These are phyloP conservation scores for Herpetomonas samuelpessoai DNA, from an alignment of 208 protist species.

Conservation along the genomic window DNA sequence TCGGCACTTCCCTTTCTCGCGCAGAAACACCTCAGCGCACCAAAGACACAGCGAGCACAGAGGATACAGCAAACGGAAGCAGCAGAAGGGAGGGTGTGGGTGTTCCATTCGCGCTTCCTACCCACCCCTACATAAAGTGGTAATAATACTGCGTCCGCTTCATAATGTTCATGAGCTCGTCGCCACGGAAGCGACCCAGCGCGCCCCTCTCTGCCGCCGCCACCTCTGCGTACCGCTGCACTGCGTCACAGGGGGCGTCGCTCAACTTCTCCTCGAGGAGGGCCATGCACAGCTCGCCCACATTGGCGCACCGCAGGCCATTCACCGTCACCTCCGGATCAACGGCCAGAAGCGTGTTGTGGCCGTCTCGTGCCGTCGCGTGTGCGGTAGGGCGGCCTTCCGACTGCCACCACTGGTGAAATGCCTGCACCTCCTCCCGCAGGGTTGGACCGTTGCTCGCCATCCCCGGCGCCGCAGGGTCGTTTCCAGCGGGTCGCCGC, in stretches of 20 bases:
- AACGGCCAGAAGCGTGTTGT: no score
- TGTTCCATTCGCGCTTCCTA: neutral
- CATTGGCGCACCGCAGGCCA: no score
- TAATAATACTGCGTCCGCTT: slow-evolving; percentile 53
- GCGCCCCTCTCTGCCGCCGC: slow-evolving; percentile 18
- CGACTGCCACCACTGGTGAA: no score
- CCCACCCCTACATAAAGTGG: slow-evolving; percentile 30
- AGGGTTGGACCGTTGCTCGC: no score
- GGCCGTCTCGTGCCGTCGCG: no score
- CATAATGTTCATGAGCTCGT: slow-evolving; percentile 41
- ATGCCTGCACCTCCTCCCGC: no score
- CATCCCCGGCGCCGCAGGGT: neutral
- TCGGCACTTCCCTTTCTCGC: no score
- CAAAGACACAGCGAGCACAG: no score
- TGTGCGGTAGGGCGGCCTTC: no score
- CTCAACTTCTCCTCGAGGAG: neutral
- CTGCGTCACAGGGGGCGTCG: slow-evolving; percentile 20
- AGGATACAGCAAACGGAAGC: slow-evolving; percentile 5
- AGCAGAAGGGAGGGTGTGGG: neutral
- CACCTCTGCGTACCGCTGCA: slow-evolving; percentile 58
- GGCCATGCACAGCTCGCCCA: neutral
- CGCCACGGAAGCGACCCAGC: slow-evolving; percentile 53
- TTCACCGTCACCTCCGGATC: no score
- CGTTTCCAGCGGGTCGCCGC: neutral
- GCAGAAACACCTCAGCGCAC: no score